A percentile compares a stretch with the other conserved stretches of the same genome.
phyloP scores from a whole-genome alignment of 345 rosid genomes.

The Acer saccharum region DNA sequence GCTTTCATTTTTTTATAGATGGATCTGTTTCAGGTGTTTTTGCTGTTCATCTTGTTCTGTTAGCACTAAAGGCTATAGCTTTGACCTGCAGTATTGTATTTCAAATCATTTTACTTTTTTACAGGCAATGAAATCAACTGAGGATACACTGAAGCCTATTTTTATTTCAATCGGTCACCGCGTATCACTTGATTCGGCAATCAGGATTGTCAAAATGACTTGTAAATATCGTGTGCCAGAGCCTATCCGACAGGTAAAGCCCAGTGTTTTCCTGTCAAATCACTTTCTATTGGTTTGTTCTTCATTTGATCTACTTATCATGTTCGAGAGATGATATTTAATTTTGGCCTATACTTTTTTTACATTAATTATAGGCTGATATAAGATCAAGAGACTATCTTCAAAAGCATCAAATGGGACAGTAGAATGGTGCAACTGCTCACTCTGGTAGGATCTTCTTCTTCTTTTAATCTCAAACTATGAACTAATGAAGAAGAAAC shows the following conservation, averaged over 20 bases:
- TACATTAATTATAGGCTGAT: constrained; percentile 59
- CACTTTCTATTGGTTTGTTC: background rate
- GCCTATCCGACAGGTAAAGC: constrained; percentile 81
- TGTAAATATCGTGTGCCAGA: constrained; percentile 89
- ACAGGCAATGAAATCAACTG: constrained; percentile 70
- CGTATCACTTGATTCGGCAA: constrained; percentile 68
- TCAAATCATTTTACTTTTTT: background rate
- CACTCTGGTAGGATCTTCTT: constrained; percentile 21
- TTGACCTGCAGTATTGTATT: background rate
- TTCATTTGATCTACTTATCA: background rate
- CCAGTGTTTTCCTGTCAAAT: background rate
- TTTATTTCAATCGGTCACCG: constrained; percentile 83
- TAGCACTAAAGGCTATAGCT: background rate
- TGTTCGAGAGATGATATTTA: constrained; percentile 3
- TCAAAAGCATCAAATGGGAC: constrained; percentile 40
- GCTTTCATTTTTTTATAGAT: background rate
- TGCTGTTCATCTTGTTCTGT: background rate
- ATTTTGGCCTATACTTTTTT: background rate
- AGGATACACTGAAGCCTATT: constrained; percentile 64
- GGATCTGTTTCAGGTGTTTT: constrained; percentile 9
- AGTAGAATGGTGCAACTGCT: constrained; percentile 23
- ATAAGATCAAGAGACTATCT: constrained; percentile 71
- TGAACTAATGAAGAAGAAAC: background rate
- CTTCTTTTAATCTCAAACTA: background rate
- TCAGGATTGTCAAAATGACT: constrained; percentile 58